Percentiles rank a stretch among this genome's conserved stretches.
Conservation (phyloP, 768 basidiomycete species). For the Erythrobasidium yunnanense region DNA sequence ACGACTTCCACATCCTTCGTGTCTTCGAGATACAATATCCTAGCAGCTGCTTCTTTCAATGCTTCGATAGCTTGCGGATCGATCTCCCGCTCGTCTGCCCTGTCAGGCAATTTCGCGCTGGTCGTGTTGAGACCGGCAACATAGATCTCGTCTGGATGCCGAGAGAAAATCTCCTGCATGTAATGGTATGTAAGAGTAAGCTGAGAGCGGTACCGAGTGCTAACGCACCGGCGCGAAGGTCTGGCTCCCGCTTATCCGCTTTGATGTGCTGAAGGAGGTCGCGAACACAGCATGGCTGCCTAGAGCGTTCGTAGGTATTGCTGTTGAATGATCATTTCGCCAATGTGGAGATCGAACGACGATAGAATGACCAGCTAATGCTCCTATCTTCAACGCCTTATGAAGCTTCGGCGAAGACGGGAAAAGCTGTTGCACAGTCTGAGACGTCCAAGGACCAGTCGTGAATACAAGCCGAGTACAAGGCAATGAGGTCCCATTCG, state of each 20-base stretch:
- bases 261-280: not conserved
- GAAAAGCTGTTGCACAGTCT: not conserved
- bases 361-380: conserved; percentile 12
- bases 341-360: conserved; percentile 11
- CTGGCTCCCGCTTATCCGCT: not conserved
- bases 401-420: not conserved
- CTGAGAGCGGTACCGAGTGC: not conserved
- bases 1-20: conserved; percentile 2
- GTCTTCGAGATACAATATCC: not conserved
- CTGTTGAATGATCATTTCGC: not conserved
- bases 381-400: not conserved
- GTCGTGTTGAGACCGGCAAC: conserved; percentile 8
- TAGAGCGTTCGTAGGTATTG: not conserved
- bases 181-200: not conserved
- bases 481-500: not conserved
- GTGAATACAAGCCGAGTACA: conserved; percentile 3
- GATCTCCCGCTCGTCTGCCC: not conserved
- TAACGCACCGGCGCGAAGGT: conserved; percentile 2
- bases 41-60: conserved; percentile 4
- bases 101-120: not conserved
- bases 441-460: conserved; percentile 4
- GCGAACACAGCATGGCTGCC: conserved; percentile 22
- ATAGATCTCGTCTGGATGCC: conserved; percentile 11
- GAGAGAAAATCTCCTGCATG: conserved; percentile 20
- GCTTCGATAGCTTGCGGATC: not conserved